Evolutionary conservation across 2,329 filamentous ascomycete species (phyloP).

Genomic region (Stemphylium lycopersici): DNA sequence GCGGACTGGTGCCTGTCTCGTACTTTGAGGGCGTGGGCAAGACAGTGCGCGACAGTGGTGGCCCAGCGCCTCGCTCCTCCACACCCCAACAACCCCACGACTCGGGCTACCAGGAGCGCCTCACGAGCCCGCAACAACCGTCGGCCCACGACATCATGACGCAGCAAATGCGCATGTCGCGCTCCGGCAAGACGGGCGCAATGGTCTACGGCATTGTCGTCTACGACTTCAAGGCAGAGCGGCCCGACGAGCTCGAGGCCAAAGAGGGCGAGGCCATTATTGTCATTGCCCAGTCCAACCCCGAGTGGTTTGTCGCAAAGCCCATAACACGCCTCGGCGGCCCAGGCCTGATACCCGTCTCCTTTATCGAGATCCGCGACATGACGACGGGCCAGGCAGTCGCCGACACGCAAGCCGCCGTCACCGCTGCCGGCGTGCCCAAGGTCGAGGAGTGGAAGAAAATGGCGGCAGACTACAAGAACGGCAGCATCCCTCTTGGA

Average conservation of each 20-base stretch:
- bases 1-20: slow-evolving; percentile 89
- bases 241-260: slow-evolving; percentile 94
- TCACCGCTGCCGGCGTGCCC: slow-evolving; percentile 86
- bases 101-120: slow-evolving; percentile 79
- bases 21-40: slow-evolving; percentile 94
- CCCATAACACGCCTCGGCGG: slow-evolving; percentile 97
- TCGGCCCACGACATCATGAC: slow-evolving; percentile 36
- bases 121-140: slow-evolving; percentile 42
- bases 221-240: slow-evolving; percentile 94
- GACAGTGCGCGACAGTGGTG: slow-evolving; percentile 84
- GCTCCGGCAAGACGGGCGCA: slow-evolving; percentile 66
- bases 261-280: slow-evolving; percentile 97
- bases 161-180: slow-evolving; percentile 46
- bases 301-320: slow-evolving; percentile 99
- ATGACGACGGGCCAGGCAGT: slow-evolving; percentile 88
- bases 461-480: slow-evolving; percentile 99
- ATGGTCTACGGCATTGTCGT: slow-evolving; percentile 98
- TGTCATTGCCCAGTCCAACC: slow-evolving; percentile 96
- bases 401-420: slow-evolving; percentile 80
- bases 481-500: slow-evolving; percentile 94
- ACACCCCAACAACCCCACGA: slow-evolving; percentile 72
- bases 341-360: slow-evolving; percentile 92
- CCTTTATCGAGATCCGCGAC: slow-evolving; percentile 94
- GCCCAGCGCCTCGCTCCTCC: slow-evolving; percentile 49
- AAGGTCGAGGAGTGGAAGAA: slow-evolving; percentile 99